Conservation (phyloP, 441 rosid species). For the Corymbia citriodora region DNA sequence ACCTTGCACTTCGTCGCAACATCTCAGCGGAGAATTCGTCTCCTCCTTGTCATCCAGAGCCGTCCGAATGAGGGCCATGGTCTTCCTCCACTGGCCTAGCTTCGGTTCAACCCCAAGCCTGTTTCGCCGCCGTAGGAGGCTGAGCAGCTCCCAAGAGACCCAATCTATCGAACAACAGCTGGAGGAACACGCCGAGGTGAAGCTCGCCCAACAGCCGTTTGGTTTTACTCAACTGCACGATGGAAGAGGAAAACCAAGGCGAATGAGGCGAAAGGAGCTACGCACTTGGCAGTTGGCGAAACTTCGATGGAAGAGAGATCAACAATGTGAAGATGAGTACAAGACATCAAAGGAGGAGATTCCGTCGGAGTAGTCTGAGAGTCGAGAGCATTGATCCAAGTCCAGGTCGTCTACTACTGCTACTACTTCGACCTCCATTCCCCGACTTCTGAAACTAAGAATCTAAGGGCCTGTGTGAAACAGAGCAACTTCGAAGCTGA, state of each 20-base stretch:
- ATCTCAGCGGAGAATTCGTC: too few relatives aligned
- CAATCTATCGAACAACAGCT: neutral
- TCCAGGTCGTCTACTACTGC: neutral
- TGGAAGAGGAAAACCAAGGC: neutral
- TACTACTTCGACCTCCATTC: neutral
- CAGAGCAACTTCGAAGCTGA: neutral
- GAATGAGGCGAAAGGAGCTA: neutral
- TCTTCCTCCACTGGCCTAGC: neutral
- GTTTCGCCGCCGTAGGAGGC: neutral
- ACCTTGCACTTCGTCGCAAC: too few relatives aligned
- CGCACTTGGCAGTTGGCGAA: neutral
- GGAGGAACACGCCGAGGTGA: neutral
- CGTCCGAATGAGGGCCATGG: neutral
- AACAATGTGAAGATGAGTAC: neutral
- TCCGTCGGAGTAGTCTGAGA: neutral
- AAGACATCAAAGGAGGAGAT: neutral
- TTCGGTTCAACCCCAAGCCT: fast-evolving
- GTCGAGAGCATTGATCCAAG: neutral
- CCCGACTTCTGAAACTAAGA: neutral
- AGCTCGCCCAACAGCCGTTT: neutral
- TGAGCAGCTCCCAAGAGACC: neutral
- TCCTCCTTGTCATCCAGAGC: too few relatives aligned
- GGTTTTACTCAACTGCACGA: neutral
- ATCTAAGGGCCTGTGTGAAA: neutral
- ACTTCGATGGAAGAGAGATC: neutral